Conservation (phyloP, 192 early-diverging fungal genomes). For the Rhizoclosmatium globosum region DNA sequence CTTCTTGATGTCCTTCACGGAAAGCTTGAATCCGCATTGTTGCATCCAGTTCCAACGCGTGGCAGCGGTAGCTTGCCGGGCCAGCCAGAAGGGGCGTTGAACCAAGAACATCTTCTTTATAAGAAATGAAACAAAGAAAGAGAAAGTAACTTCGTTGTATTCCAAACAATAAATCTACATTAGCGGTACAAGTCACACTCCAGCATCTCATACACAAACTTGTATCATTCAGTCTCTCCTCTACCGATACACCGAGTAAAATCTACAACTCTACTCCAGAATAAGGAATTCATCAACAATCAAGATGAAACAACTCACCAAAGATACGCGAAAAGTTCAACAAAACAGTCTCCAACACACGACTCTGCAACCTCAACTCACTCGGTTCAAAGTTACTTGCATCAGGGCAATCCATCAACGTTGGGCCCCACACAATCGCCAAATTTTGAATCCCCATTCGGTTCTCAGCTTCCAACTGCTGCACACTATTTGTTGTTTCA, state of each 20-base stretch:
- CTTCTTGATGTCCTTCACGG: slow-evolving; percentile 18
- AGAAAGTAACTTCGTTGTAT: neutral
- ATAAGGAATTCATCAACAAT: neutral
- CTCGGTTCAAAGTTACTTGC: slow-evolving; percentile 45
- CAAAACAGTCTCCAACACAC: slow-evolving; percentile 72
- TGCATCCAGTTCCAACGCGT: neutral
- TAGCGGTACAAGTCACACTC: neutral
- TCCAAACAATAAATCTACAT: neutral
- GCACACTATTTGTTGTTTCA: slow-evolving; percentile 62
- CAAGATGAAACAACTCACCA: slow-evolving; percentile 42
- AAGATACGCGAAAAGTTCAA: slow-evolving; percentile 74
- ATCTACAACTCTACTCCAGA: no score
- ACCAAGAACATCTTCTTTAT: neutral
- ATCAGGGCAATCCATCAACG: slow-evolving; percentile 69
- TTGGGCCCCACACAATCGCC: slow-evolving; percentile 93
- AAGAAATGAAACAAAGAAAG: neutral
- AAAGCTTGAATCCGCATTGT: slow-evolving; percentile 3
- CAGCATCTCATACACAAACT: neutral
- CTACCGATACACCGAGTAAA: no score
- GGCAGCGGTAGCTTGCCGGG: neutral
- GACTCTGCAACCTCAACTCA: slow-evolving; percentile 70
- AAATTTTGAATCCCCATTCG: slow-evolving; percentile 91
- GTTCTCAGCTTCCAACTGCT: slow-evolving; percentile 77
- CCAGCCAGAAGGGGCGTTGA: no score
- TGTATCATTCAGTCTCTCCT: neutral